phyloP scores from a whole-genome alignment of 2,329 filamentous ascomycete genomes.

The Botrytis tulipae region DNA sequence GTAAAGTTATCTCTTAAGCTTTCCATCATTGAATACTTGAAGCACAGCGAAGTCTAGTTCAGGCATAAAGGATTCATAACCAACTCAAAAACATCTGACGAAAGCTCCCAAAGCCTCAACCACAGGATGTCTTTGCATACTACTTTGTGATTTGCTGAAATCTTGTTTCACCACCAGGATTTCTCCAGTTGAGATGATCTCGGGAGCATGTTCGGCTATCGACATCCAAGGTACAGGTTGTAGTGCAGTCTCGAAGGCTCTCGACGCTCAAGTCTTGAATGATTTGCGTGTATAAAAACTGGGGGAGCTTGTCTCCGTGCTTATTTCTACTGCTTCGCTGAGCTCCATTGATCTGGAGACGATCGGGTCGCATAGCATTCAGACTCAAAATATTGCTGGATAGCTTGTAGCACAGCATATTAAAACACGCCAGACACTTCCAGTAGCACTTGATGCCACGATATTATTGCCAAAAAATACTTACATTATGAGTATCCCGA shows the following conservation, averaged over 20 bases:
- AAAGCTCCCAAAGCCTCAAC: too few species aligned
- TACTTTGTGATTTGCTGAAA: too few species aligned
- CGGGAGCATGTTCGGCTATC: too few species aligned
- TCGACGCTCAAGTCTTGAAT: neutral
- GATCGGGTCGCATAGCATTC: neutral
- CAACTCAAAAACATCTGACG: too few species aligned
- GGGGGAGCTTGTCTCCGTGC: neutral
- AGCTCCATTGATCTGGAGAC: neutral
- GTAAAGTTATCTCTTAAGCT: neutral
- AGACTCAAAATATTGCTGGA: neutral
- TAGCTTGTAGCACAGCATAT: neutral
- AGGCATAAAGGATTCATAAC: too few species aligned
- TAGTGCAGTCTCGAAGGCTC: neutral
- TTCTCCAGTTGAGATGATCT: too few species aligned
- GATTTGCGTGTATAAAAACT: neutral
- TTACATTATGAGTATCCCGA: neutral
- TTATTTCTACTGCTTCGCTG: neutral
- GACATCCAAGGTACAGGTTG: neutral
- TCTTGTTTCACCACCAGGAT: too few species aligned
- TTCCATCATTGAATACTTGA: neutral
- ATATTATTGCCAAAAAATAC: neutral
- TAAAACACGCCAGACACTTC: neutral
- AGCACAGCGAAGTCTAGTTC: neutral
- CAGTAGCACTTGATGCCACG: neutral
- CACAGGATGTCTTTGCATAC: too few species aligned